Evolutionary conservation across 2,329 filamentous ascomycete genomes (phyloP).

Genomic region (Penicillium hesseltinei): DNA sequence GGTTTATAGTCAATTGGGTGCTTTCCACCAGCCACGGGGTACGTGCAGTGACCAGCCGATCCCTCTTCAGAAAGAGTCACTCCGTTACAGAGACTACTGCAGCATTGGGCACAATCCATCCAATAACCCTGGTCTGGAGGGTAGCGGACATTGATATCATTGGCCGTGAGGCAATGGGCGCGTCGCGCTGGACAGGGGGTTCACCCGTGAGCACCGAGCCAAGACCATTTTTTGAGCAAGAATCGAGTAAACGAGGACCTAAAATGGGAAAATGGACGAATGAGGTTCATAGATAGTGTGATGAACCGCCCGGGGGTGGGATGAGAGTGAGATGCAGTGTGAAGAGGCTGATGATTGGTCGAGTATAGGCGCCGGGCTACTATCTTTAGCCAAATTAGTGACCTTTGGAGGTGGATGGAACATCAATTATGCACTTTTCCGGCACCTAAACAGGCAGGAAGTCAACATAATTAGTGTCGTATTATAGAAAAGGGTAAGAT

Average conservation of each 20-base stretch:
- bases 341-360: constrained; percentile 24
- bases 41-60: constrained; percentile 15
- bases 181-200: constrained; percentile 18
- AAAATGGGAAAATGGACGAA: constrained; percentile 11
- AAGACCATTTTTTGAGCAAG: constrained; percentile 19
- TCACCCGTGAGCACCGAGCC: constrained; percentile 1
- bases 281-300: constrained; percentile 19
- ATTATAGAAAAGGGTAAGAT: constrained; percentile 1
- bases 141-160: constrained; percentile 7
- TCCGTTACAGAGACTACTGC: constrained; percentile 34
- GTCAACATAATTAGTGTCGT: neutral
- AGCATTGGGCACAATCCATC: constrained; percentile 29
- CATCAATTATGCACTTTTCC: constrained; percentile 13
- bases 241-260: constrained; percentile 1
- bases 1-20: constrained; percentile 32
- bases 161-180: constrained; percentile 20
- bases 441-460: neutral
- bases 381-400: constrained; percentile 31
- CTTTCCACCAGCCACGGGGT: constrained; percentile 19
- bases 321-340: constrained; percentile 7
- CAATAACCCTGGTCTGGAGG: constrained; percentile 10
- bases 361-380: constrained; percentile 28
- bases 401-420: constrained; percentile 9
- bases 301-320: constrained; percentile 19
- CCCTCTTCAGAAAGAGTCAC: constrained; percentile 15